Evolutionary conservation across 2,329 filamentous ascomycete species (phyloP), one percentile per base, ranked within the genome.

Genomic region (Amauroascus niger): DNA sequence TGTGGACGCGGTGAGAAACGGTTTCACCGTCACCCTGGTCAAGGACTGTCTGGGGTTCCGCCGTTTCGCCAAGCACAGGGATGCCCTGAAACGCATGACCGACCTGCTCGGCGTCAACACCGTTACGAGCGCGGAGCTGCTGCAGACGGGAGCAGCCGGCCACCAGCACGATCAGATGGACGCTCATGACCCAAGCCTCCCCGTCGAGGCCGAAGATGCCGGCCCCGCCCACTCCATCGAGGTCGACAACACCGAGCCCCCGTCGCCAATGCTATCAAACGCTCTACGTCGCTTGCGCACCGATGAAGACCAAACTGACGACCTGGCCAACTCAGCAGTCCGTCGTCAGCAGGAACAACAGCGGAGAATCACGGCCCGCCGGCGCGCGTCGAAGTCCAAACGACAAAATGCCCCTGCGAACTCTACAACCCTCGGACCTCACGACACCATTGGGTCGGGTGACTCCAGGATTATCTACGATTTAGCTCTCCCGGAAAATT

Each of bases 1-100:
- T 2, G 77, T 95, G 58, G 93, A 96, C 64, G 93, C 91, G 9
- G 90, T 88, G 1, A 81, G 86, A 18, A 86, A 96, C 67, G 93
- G 90, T 3, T 83, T 95, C 63, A 77, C 81, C n/a, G 88, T 96
- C 63, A 93, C 86, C 4, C 74, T 97, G 11, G 74, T 97, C 37
- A 84, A 93, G 50, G 89, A 97, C 66, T 96, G 90, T 67, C 81
- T 95, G 53, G 90, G 89, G 9, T 95, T 84, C 64, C 81, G 87
- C 45, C 82, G 76, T 61, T 79, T 82, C 55, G 69, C 74, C 16
- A 81, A 88, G 41, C 88, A 95, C 61, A 74, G 80, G 43, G 76
- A 80, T 58, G 86, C 90, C 0, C 74, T 94, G 60, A 77, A 79
- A 50, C 80, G 82, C 52, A 83, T 95, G 66, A 76, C 80, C 1